phyloP scores from a whole-genome alignment of 768 basidiomycete species.

The Suillus placidus region DNA sequence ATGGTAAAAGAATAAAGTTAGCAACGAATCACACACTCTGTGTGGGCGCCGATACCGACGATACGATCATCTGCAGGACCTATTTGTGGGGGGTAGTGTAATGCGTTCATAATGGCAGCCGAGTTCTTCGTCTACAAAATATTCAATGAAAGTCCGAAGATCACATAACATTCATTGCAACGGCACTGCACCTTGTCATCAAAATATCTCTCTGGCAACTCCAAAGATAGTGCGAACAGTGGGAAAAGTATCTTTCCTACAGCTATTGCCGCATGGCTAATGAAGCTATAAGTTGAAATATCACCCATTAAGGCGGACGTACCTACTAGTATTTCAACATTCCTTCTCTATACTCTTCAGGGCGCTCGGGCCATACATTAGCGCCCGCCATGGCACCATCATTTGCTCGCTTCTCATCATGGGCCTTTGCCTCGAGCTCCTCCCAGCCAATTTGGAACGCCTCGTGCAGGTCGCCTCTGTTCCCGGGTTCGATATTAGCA shows the following conservation, averaged over 20 bases:
- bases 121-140: constrained; percentile 54
- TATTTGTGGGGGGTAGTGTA: constrained; percentile 79
- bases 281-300: constrained; percentile 7
- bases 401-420: constrained; percentile 33
- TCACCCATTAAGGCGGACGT: constrained; percentile 17
- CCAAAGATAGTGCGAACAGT: constrained; percentile 69
- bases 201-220: constrained; percentile 63
- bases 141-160: not conserved
- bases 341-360: constrained; percentile 60
- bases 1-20: not conserved
- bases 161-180: no score
- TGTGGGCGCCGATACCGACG: constrained; percentile 85
- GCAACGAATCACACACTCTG: constrained; percentile 49
- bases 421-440: constrained; percentile 34
- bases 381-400: constrained; percentile 67
- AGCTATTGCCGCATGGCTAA: constrained; percentile 52
- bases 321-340: constrained; percentile 71
- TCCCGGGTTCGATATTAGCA: constrained; percentile 69
- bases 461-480: constrained; percentile 87
- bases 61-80: constrained; percentile 52
- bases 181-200: constrained; percentile 56
- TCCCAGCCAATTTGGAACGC: constrained; percentile 89
- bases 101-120: constrained; percentile 63
- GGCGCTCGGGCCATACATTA: constrained; percentile 77
- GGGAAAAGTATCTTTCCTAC: constrained; percentile 66